phyloP scores from a whole-genome alignment of 768 basidiomycete genomes.

The Clavulina sp. region DNA sequence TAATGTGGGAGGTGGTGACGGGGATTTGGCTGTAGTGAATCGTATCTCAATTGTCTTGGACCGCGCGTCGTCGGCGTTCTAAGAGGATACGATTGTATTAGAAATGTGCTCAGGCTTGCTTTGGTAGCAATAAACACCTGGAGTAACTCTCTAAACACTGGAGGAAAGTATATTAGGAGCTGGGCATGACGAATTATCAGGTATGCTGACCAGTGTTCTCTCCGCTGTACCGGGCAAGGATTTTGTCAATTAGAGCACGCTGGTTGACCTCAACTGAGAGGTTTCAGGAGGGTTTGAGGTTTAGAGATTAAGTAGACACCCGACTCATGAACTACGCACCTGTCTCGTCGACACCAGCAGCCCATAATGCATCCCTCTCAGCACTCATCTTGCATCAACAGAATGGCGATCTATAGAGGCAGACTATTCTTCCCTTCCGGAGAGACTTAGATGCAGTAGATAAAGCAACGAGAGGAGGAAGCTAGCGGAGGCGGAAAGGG shows the following conservation, averaged over 20 bases:
- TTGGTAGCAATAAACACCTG: neutral
- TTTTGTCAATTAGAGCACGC: conserved; percentile 86
- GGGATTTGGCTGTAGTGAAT: conserved; percentile 39
- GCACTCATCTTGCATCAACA: too few species aligned
- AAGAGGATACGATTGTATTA: neutral
- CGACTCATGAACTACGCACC: too few species aligned
- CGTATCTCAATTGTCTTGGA: conserved; percentile 59
- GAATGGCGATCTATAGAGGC: too few species aligned
- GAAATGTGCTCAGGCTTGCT: neutral
- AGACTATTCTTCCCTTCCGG: too few species aligned
- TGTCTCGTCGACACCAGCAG: too few species aligned
- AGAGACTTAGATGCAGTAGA: too few species aligned
- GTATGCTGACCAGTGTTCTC: conserved; percentile 58
- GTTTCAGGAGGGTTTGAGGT: too few species aligned
- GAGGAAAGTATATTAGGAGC: neutral
- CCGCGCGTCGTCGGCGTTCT: conserved; percentile 89
- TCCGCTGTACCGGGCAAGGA: conserved; percentile 79
- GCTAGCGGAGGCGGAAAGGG: too few species aligned
- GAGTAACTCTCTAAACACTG: conserved; percentile 65
- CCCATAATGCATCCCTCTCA: too few species aligned
- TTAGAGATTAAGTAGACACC: too few species aligned
- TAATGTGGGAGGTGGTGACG: neutral
- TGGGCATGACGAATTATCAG: neutral
- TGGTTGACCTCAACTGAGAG: conserved; percentile 91
- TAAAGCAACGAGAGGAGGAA: too few species aligned